Percentiles rank a stretch among this genome's conserved stretches.
phyloP scores from a whole-genome alignment of 2,329 filamentous ascomycete species.

The Alternaria brassicae region DNA sequence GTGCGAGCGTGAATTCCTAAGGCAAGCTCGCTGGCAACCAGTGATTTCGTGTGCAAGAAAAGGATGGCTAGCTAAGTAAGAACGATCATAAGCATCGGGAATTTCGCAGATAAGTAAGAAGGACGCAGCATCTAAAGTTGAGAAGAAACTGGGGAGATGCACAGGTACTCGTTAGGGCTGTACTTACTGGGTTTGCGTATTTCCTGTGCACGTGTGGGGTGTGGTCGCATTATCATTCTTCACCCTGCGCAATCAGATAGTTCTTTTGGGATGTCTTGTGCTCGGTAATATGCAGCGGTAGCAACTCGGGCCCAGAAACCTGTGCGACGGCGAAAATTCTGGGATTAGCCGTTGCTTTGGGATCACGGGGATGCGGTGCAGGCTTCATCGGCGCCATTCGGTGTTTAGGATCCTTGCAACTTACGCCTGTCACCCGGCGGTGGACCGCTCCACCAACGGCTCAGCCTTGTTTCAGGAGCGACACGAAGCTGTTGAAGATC shows the following conservation, averaged over 20 bases:
- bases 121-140: conserved; percentile 37
- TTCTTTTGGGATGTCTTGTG: neutral
- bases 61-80: conserved; percentile 1
- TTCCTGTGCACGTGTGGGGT: conserved; percentile 18
- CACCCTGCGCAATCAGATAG: neutral
- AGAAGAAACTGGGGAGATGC: conserved; percentile 31
- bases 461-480: conserved; percentile 17
- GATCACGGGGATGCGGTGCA: conserved; percentile 6
- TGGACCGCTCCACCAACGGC: conserved; percentile 14
- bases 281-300: neutral
- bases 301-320: conserved; percentile 11
- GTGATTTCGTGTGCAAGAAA: conserved; percentile 7
- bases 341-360: neutral
- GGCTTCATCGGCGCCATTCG: conserved; percentile 5
- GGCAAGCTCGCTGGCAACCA: conserved; percentile 25
- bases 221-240: conserved; percentile 1
- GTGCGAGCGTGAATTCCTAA: conserved; percentile 15
- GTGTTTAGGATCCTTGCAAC: conserved; percentile 1
- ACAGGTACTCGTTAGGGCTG: conserved; percentile 19
- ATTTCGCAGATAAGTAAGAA: conserved; percentile 19
- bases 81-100: neutral
- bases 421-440: conserved; percentile 6
- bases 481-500: neutral
- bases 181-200: conserved; percentile 14
- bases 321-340: neutral